Conservation (phyloP, 176 grass and related monocot genomes). For the Bolboschoenus planiculmis region DNA sequence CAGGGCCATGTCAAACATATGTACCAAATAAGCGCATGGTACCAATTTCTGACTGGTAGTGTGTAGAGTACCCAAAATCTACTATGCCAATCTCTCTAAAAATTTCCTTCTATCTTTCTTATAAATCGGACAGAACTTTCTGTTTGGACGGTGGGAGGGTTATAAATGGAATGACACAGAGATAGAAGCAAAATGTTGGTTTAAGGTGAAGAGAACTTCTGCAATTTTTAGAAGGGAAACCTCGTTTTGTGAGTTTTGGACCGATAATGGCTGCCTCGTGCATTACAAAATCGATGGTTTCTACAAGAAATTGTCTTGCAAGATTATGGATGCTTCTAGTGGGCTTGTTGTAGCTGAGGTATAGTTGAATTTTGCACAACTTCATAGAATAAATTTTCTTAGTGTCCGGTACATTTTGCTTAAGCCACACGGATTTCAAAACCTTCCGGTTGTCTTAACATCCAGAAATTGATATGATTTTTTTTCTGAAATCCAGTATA, state of each 20-base stretch:
- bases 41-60: neutral
- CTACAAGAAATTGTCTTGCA: slow-evolving; percentile 23
- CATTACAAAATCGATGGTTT: slow-evolving; percentile 39
- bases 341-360: slow-evolving; percentile 44
- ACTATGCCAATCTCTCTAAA: neutral
- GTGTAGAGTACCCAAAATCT: neutral
- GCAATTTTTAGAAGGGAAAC: slow-evolving; percentile 28
- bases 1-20: neutral
- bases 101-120: neutral
- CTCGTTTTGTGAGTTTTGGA: slow-evolving; percentile 34
- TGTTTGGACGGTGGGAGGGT: slow-evolving; percentile 57
- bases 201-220: slow-evolving; percentile 36
- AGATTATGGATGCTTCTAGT: slow-evolving; percentile 43
- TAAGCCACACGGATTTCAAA: neutral
- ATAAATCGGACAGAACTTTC: slow-evolving; percentile 35
- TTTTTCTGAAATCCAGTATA: neutral
- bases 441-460: neutral
- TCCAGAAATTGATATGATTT: neutral
- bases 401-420: neutral
- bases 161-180: slow-evolving; percentile 24
- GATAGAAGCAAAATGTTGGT: slow-evolving; percentile 43
- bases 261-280: slow-evolving; percentile 7
- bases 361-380: neutral
- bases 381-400: neutral
- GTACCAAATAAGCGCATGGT: neutral